A percentile compares a stretch with the other conserved stretches of the same genome.
These are phyloP conservation scores for Spergularia azorica DNA, from an alignment of 179 eudicot species.

Conservation along the genomic window DNA sequence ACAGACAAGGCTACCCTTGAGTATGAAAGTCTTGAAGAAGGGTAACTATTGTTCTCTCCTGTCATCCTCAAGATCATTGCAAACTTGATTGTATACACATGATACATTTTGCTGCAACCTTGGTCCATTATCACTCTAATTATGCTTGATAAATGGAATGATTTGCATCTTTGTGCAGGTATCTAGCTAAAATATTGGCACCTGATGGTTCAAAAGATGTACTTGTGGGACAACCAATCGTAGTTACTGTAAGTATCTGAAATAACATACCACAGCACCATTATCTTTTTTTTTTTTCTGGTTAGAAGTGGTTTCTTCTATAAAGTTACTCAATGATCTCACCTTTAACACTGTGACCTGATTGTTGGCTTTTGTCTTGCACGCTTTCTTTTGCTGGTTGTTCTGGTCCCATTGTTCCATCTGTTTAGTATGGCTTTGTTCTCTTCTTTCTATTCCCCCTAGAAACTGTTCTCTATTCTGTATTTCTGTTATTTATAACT, in stretches of 20 bases:
- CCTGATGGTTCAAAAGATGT: slow-evolving; percentile 90
- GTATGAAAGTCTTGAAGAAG: slow-evolving; percentile 92
- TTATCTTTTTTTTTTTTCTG: background rate
- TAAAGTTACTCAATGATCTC: background rate
- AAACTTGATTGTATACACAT: background rate
- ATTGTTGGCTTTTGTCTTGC: background rate
- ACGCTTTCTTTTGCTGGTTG: background rate
- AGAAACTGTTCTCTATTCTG: background rate
- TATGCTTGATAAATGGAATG: background rate
- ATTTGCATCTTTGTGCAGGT: slow-evolving; percentile 39
- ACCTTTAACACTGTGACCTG: background rate
- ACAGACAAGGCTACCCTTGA: slow-evolving; percentile 96
- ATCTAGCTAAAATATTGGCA: slow-evolving; percentile 80
- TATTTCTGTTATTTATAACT: background rate
- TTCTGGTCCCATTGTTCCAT: background rate
- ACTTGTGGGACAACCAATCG: slow-evolving; percentile 86
- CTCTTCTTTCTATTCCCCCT: background rate
- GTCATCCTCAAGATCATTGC: background rate
- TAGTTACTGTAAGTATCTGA: slow-evolving; percentile 70
- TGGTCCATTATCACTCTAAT: background rate
- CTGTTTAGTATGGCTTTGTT: background rate
- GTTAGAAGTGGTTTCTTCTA: background rate
- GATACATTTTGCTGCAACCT: background rate
- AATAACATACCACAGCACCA: background rate
- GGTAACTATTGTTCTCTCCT: slow-evolving; percentile 48